Evolutionary conservation across 257 asterid species (phyloP).

Genomic region (Perilla frutescens): DNA sequence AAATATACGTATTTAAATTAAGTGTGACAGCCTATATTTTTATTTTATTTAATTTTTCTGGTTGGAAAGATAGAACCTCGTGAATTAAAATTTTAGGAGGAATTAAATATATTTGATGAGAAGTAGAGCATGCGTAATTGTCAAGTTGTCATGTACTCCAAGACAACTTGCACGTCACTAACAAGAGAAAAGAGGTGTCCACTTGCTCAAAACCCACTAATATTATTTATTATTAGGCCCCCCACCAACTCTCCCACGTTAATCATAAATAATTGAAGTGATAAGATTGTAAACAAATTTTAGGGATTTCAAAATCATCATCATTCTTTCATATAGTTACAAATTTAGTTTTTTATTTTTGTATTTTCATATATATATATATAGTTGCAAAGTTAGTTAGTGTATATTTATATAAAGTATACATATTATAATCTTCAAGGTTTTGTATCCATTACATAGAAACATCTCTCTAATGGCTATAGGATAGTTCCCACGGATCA

Average conservation of each 20-base stretch:
- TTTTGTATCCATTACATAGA: too few relatives aligned
- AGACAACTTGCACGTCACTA: slow-evolving; percentile 42
- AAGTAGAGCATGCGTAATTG: slow-evolving; percentile 3
- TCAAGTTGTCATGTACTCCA: slow-evolving; percentile 32
- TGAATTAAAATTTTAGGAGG: too few relatives aligned
- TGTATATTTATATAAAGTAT: not conserved
- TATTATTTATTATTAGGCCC: slow-evolving; percentile 8
- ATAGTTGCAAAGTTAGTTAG: not conserved
- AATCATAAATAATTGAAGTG: slow-evolving; percentile 4
- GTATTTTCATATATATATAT: too few relatives aligned
- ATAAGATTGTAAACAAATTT: not conserved
- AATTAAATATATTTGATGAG: not conserved
- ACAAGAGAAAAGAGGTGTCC: slow-evolving; percentile 30
- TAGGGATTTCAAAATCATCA: not conserved
- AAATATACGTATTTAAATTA: not conserved
- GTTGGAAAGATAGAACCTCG: not conserved
- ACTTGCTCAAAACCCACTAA: slow-evolving; percentile 28
- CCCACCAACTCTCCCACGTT: slow-evolving; percentile 13
- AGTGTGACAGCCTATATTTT: not conserved
- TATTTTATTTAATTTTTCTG: not conserved
- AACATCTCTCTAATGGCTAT: too few relatives aligned
- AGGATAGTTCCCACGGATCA: too few relatives aligned
- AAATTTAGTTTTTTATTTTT: not conserved
- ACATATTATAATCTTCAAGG: too few relatives aligned
- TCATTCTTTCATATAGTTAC: not conserved